Base-by-base conservation (phyloP, 805 yeast species). In the Blastobotrys chiropterorum region DNA sequence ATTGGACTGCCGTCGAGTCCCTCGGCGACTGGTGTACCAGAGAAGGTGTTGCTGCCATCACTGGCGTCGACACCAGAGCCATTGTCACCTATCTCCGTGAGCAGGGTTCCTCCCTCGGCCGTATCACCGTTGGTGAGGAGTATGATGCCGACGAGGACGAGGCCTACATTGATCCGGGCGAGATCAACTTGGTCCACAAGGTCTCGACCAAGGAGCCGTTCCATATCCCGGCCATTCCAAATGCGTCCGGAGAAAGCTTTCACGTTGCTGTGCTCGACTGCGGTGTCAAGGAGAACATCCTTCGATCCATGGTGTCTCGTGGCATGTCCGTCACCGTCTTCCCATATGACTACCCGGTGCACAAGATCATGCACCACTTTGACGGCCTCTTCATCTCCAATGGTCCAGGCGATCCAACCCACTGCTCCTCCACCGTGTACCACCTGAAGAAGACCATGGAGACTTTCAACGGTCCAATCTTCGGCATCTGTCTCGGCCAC, bases 1-100 rank as follows among this genome's bases (percentile, higher is more conserved):
- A 94, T 70, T 94, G 99, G 99, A 90, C 98, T 38, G 99, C 99
- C 2, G 96, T 94, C 34, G 98, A 94, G 74, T 85, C 95, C 16
- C 78, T 94, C 53, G 86, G 88, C 54, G 87, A 86, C 62, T 94
- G 98, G 99, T 94, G 99, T 75, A 81, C 86, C 71, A 83, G 96
- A 67, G 95, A 90, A 62, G 96, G 96, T 43, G 94, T 95, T 51
- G 95, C 98, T 52, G 95, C 97, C 45, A 86, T 94, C 62, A 82
- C 97, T 43, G 99, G 97, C 56, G 97, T 94, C 46, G 99, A 94
- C 70, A 94, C 99, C 58, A 86, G 99, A 75, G 87, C 90, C 52
- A 79, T 94, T 58, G 98, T 94, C 52, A 80, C 92, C 44, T 88
- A 84, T 65, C 80, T 94, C 71, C 86, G 99, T 74, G 99, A 94